These are phyloP conservation scores for Aspergillus sergii DNA, from an alignment of 2,329 filamentous ascomycete species.

Conservation along the genomic window DNA sequence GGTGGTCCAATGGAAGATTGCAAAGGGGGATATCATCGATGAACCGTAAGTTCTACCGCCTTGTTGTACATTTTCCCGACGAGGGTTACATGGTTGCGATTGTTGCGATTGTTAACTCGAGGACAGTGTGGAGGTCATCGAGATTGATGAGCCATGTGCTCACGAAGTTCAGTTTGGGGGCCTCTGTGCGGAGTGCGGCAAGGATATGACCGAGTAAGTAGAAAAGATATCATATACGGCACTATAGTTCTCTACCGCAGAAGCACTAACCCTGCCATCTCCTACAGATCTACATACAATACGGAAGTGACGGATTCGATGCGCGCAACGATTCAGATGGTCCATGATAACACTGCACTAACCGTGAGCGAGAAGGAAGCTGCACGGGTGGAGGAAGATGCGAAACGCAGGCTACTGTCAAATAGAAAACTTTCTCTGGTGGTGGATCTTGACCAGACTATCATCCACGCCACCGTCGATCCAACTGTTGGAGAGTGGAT, in stretches of 20 bases:
- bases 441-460: slow-evolving; percentile 96
- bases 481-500: slow-evolving; percentile 97
- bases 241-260: slow-evolving; percentile 5
- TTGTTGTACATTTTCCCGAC: background rate
- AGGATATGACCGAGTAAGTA: slow-evolving; percentile 84
- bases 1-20: slow-evolving; percentile 74
- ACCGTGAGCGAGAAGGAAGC: slow-evolving; percentile 84
- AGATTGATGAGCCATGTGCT: slow-evolving; percentile 86
- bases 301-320: slow-evolving; percentile 76
- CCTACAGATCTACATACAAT: slow-evolving; percentile 69
- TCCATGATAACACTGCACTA: slow-evolving; percentile 85
- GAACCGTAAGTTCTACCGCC: slow-evolving; percentile 39
- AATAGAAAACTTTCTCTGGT: slow-evolving; percentile 87
- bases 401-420: slow-evolving; percentile 78
- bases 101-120: slow-evolving; percentile 8
- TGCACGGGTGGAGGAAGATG: slow-evolving; percentile 77
- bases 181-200: slow-evolving; percentile 88
- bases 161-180: slow-evolving; percentile 91
- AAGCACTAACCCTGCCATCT: slow-evolving; percentile 3
- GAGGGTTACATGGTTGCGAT: background rate
- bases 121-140: slow-evolving; percentile 60
- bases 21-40: slow-evolving; percentile 47
- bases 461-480: slow-evolving; percentile 97
- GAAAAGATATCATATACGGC: background rate
- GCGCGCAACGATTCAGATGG: slow-evolving; percentile 91